Base-by-base conservation (phyloP, 208 protist species). In the Crithidia mellificae region DNA sequence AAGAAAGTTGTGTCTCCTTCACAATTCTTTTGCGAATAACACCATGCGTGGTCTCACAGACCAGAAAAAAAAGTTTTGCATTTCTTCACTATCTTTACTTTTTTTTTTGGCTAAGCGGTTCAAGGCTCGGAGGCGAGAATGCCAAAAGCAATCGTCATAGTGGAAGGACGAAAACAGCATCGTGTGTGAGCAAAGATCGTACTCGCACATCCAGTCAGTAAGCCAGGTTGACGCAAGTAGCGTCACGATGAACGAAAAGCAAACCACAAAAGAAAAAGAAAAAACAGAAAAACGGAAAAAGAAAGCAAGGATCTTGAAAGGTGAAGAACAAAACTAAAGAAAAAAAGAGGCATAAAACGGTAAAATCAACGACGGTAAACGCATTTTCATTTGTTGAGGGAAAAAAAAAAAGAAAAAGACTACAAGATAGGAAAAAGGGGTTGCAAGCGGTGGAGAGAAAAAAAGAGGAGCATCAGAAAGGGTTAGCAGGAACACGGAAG, bases 291-390 rank as follows among this genome's bases (percentile, higher is more conserved):
- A 64, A 53, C 6, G 36, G 2, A 17, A 3, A 17, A 19, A 46
- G 54, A 51, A 32, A 11, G 41, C 50, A 50, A 68, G 39, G 11
- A 68, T 44, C n/a, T 22, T 2, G n/a, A 57, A 65, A 52, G 27
- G 44, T 34, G 41, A 52, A 38, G 24, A 69, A 29, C 25, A 43
- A 55, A 63, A n/a, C n/a, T n/a, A 47, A 47, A 54, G 47, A 65
- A 38, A 59, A 20, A 46, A 46, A n/a, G 17, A n/a, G n/a, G n/a
- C n/a, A n/a, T n/a, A n/a, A n/a, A n/a, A n/a, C n/a, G n/a, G n/a
- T n/a, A n/a, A n/a, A n/a, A n/a, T n/a, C n/a, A n/a, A n/a, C n/a
- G n/a, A n/a, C n/a, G n/a, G n/a, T n/a, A n/a, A n/a, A n/a, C n/a
- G n/a, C n/a, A n/a, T n/a, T n/a, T 25, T n/a, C 17, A 68, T n/a